phyloP scores from a whole-genome alignment of 495 filamentous ascomycete species.

The Neurospora cerealis region DNA sequence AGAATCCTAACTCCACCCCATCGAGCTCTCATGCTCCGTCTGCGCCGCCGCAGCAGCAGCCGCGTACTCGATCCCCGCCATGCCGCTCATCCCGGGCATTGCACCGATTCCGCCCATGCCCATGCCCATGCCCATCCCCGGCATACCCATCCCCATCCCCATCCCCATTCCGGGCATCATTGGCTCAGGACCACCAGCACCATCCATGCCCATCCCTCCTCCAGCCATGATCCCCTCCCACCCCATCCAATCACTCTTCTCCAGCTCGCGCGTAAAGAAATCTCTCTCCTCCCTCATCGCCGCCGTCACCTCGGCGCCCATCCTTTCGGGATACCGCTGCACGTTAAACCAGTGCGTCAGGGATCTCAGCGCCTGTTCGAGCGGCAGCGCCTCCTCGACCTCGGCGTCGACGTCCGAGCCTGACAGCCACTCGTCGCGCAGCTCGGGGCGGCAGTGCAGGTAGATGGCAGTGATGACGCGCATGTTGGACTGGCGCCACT shows the following conservation, averaged over 20 bases:
- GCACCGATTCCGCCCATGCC: not conserved
- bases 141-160: not conserved
- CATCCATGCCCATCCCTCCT: not conserved
- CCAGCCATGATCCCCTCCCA: slow-evolving; percentile 1
- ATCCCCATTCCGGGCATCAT: slow-evolving; percentile 3
- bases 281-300: slow-evolving; percentile 71
- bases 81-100: not conserved
- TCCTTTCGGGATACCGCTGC: slow-evolving; percentile 65
- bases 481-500: slow-evolving; percentile 98
- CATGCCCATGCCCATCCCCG: not conserved
- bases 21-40: not conserved
- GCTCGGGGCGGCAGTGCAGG: slow-evolving; percentile 80
- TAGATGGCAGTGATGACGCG: slow-evolving; percentile 96
- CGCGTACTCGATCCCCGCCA: not conserved
- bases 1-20: not conserved
- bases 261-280: slow-evolving; percentile 84
- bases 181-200: not conserved
- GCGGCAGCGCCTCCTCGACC: slow-evolving; percentile 80
- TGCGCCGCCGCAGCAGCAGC: not conserved
- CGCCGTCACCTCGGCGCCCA: slow-evolving; percentile 56
- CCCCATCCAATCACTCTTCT: slow-evolving; percentile 54
- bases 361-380: slow-evolving; percentile 79
- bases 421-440: slow-evolving; percentile 91
- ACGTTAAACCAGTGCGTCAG: slow-evolving; percentile 92
- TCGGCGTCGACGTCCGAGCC: slow-evolving; percentile 85